Evolutionary conservation across 371 early-diverging fungal species (phyloP).

Genomic region (Mucor saturninus): DNA sequence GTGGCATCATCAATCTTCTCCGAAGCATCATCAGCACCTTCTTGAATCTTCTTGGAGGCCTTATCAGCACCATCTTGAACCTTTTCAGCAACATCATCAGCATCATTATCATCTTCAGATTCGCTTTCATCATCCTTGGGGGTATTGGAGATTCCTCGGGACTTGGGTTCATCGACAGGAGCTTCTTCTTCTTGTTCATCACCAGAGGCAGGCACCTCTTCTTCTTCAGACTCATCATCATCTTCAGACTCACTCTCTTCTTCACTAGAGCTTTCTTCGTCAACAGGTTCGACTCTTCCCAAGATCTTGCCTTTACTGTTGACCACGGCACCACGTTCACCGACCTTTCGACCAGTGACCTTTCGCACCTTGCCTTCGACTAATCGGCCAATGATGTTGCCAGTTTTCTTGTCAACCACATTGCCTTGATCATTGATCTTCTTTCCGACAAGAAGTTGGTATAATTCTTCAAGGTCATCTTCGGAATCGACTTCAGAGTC

Average conservation of each 20-base stretch:
- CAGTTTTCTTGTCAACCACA: conserved; percentile 26
- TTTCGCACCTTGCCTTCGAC: conserved; percentile 25
- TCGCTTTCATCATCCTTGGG: not conserved
- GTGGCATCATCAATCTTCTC: not conserved
- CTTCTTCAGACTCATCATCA: not conserved
- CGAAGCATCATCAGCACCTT: not conserved
- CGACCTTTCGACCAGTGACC: conserved; percentile 21
- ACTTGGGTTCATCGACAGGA: no score
- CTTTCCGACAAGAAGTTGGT: conserved; percentile 19
- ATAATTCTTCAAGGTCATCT: conserved; percentile 17
- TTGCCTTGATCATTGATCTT: conserved; percentile 25
- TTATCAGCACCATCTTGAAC: conserved; percentile 6
- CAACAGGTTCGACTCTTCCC: conserved; percentile 25
- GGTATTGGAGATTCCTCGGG: no score
- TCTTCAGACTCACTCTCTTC: not conserved
- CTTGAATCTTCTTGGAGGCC: not conserved
- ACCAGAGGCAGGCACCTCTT: not conserved
- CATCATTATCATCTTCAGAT: not conserved
- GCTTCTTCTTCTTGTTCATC: not conserved
- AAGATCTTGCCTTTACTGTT: conserved; percentile 27
- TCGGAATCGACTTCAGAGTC: conserved; percentile 9
- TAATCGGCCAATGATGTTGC: conserved; percentile 21
- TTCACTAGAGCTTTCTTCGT: not conserved
- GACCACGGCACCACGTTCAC: conserved; percentile 23
- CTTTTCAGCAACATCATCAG: not conserved